Conservation (phyloP, 2,329 filamentous ascomycete species). For the Aspergillus novoparasiticus region DNA sequence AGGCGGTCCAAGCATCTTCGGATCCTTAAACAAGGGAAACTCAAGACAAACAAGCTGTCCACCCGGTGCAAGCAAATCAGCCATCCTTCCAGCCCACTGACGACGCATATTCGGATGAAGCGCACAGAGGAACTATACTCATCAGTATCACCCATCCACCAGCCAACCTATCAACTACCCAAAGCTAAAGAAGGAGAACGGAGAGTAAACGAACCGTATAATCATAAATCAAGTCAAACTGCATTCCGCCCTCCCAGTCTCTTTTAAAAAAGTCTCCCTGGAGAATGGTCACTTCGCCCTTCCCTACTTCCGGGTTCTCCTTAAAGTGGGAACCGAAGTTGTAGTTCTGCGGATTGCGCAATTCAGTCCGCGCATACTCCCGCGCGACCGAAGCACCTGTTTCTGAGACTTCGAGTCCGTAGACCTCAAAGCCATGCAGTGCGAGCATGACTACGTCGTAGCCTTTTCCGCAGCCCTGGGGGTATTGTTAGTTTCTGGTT, state of each 20-base stretch:
- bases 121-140: slow-evolving; percentile 62
- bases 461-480: slow-evolving; percentile 32
- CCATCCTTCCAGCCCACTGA: slow-evolving; percentile 57
- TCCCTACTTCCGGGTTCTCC: background rate
- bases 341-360: slow-evolving; percentile 18
- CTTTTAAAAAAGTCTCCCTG: slow-evolving; percentile 52
- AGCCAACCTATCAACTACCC: too few species aligned
- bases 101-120: slow-evolving; percentile 57
- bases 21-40: slow-evolving; percentile 45
- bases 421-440: slow-evolving; percentile 32
- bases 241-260: slow-evolving; percentile 10
- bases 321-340: slow-evolving; percentile 20
- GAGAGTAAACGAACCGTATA: slow-evolving; percentile 55
- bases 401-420: slow-evolving; percentile 29
- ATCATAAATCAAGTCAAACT: slow-evolving; percentile 25
- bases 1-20: slow-evolving; percentile 39
- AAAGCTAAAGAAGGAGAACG: background rate
- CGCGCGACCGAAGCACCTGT: slow-evolving; percentile 25
- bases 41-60: slow-evolving; percentile 59
- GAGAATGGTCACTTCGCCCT: slow-evolving; percentile 59
- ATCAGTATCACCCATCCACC: background rate
- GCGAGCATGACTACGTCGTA: slow-evolving; percentile 36
- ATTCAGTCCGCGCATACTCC: slow-evolving; percentile 23
- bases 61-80: slow-evolving; percentile 51
- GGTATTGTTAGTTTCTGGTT: background rate